These are phyloP conservation scores for Solanum hybrid DNA, from an alignment of 305 asterid species.

Conservation along the genomic window DNA sequence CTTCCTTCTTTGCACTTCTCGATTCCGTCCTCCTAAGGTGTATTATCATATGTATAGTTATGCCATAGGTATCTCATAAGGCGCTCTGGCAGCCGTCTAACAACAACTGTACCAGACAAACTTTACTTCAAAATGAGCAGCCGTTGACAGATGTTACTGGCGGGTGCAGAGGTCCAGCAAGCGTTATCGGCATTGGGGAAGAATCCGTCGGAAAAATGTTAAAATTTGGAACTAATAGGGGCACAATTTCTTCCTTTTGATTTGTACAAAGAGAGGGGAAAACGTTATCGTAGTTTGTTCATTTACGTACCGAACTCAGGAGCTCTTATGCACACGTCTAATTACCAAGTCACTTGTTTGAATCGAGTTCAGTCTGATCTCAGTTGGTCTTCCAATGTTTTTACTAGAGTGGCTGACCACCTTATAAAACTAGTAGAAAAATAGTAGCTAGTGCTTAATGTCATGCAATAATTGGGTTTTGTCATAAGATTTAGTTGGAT, in stretches of 20 bases:
- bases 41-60: neutral
- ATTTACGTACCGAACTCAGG: neutral
- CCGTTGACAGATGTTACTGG: neutral
- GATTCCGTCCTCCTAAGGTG: neutral
- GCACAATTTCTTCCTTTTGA: neutral
- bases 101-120: neutral
- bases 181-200: neutral
- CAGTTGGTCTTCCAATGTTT: neutral
- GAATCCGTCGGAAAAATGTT: neutral
- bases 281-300: neutral
- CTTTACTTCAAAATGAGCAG: neutral
- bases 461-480: neutral
- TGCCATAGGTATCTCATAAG: neutral
- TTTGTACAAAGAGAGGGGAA: neutral
- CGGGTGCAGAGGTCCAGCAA: neutral
- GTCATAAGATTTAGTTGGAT: neutral
- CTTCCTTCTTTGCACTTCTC: neutral
- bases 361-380: neutral
- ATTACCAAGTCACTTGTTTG: neutral
- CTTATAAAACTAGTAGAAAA: neutral
- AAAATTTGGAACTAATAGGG: neutral
- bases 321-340: neutral
- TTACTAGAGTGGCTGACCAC: neutral
- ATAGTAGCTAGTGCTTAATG: neutral
- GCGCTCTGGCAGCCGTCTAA: neutral